These are phyloP conservation scores for Penstemon davidsonii DNA, from an alignment of 257 asterid genomes.

Conservation along the genomic window DNA sequence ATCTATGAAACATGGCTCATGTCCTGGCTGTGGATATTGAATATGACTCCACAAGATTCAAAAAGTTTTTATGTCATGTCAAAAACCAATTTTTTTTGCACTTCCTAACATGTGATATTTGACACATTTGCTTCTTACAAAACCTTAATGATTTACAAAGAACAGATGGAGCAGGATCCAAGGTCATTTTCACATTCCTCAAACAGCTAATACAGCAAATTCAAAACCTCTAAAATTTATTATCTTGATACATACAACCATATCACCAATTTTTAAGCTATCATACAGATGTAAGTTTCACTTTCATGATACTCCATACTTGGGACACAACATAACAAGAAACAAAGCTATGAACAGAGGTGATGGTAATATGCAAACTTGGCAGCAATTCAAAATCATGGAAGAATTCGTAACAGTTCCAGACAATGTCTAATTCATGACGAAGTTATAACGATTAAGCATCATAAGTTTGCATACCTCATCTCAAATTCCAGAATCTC, in stretches of 20 bases:
- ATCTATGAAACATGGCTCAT: too few species aligned
- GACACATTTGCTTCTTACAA: background rate
- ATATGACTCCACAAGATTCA: background rate
- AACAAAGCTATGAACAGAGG: background rate
- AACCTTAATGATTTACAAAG: background rate
- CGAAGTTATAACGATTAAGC: conserved; percentile 7
- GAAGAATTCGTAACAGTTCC: conserved; percentile 8
- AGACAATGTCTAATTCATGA: conserved; percentile 3
- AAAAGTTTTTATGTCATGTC: background rate
- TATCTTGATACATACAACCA: conserved; percentile 13
- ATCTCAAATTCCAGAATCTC: conserved; percentile 92
- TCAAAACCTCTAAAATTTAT: conserved; percentile 3
- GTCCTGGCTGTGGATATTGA: too few species aligned
- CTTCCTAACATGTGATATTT: background rate
- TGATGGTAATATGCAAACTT: conserved; percentile 4
- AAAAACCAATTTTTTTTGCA: too few species aligned
- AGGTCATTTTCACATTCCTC: conserved; percentile 3
- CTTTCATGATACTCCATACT: background rate
- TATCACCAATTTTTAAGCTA: background rate
- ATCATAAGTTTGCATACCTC: conserved; percentile 55
- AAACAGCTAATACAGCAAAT: background rate
- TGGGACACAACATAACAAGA: conserved; percentile 15
- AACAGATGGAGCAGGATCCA: background rate
- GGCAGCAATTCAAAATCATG: background rate
- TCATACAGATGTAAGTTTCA: conserved; percentile 10